Conservation (phyloP, 176 grass and related monocot species). For the maize (Zea mays) region DNA sequence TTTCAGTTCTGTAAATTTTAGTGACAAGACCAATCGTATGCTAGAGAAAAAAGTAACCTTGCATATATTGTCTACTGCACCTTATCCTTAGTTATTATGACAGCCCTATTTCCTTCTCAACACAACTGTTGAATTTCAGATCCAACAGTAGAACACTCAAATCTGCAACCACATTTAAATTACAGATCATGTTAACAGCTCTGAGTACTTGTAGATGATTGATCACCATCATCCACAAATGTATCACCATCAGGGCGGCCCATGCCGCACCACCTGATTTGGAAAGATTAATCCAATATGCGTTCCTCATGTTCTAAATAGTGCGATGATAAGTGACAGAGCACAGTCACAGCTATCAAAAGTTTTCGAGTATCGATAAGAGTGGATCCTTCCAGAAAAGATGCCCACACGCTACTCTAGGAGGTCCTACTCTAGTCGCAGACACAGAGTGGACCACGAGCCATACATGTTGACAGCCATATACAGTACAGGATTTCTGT, state of each 20-base stretch:
- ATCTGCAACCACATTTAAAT: neutral
- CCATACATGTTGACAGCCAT: neutral
- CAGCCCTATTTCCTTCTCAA: conserved; percentile 8
- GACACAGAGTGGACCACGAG: neutral
- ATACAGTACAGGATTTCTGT: neutral
- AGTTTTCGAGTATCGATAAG: neutral
- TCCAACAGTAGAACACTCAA: conserved; percentile 9
- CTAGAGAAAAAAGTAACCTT: neutral
- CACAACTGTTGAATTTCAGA: neutral
- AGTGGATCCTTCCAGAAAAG: neutral
- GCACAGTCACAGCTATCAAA: neutral
- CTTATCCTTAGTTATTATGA: neutral
- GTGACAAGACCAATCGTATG: neutral
- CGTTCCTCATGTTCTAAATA: neutral
- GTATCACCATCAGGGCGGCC: neutral
- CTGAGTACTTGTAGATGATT: neutral
- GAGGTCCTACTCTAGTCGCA: neutral
- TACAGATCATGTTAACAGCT: neutral
- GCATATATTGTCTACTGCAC: neutral
- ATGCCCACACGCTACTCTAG: neutral
- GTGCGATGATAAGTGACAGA: neutral
- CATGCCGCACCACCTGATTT: neutral
- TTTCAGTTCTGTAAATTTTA: neutral
- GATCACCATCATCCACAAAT: conserved; percentile 15
- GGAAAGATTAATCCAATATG: neutral